phyloP scores from a whole-genome alignment of 2,329 filamentous ascomycete species.

The Epichloe festucae region DNA sequence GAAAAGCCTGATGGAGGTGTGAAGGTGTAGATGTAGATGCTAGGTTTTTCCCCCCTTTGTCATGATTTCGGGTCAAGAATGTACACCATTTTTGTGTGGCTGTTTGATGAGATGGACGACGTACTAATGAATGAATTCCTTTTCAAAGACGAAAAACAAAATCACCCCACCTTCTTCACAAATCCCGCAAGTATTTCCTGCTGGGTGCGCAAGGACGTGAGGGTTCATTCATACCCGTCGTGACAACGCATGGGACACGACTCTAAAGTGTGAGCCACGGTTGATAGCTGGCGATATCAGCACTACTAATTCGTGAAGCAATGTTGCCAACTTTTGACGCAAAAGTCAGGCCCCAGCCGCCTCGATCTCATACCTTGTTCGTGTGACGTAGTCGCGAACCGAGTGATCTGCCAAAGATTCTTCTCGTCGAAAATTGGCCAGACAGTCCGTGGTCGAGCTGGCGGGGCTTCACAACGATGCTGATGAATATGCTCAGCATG shows the following conservation, averaged over 20 bases:
- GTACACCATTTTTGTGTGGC: too few species aligned
- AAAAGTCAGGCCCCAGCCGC: slow-evolving; percentile 24
- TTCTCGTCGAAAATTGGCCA: background rate
- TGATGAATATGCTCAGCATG: too few species aligned
- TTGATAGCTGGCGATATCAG: slow-evolving; percentile 15
- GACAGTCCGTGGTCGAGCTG: background rate
- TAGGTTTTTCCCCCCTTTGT: too few species aligned
- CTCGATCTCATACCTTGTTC: background rate
- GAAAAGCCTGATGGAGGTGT: too few species aligned
- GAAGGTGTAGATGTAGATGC: too few species aligned
- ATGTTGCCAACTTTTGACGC: slow-evolving; percentile 25
- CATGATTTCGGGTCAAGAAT: too few species aligned
- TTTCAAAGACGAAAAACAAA: too few species aligned
- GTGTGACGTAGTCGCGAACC: slow-evolving; percentile 16
- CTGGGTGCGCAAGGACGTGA: background rate
- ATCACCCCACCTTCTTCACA: too few species aligned
- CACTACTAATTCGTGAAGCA: slow-evolving; percentile 24
- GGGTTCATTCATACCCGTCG: background rate
- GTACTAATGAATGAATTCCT: too few species aligned
- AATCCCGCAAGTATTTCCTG: background rate
- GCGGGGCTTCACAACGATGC: background rate
- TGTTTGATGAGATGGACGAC: too few species aligned
- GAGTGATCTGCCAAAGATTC: background rate
- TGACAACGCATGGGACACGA: background rate
- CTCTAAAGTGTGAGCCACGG: background rate